Evolutionary conservation across 116 monocot genomes (phyloP), one percentile per base, ranked within the genome.

Genomic region (Trichopus zeylanicus): DNA sequence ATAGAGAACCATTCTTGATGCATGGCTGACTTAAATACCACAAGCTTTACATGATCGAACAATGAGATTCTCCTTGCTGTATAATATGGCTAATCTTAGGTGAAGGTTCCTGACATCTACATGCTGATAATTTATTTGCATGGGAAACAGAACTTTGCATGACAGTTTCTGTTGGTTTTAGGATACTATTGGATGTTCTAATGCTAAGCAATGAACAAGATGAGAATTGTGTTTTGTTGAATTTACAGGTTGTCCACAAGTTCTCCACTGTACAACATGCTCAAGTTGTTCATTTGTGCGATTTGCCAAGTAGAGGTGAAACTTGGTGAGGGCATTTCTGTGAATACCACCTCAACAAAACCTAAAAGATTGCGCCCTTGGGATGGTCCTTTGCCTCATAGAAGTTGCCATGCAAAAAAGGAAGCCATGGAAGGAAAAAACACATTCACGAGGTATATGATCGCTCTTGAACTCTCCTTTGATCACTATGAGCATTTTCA

Each of bases 361-460:
- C 51, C 66, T 52, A 68, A 74, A 10, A 76, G 76, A 69, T 53
- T 79, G 11, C 69, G 79, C 13, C 79, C 87, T 0, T 87, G 91
- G 91, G 83, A 97, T 67, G 97, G 97, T 20, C 97, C 97, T 16
- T 79, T 91, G 47, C 97, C 91, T 60, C 91, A 91, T 57, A 33
- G n/a, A 32, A 68, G 73, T 59, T 97, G 97, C 67, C 77, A 84
- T 39, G 62, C 31, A 46, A 97, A 91, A 59, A 90, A 87, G 46
- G 97, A 87, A 67, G 87, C 90, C 37, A 97, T 97, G 97, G 91
- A 97, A 75, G 97, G 97, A 31, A 97, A 73, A 67, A 31, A n/a
- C 29, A 22, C 70, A 29, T 62, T 75, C 74, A 0, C 66, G 66
- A 80, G 78, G 89, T 81, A 68, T 65, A 21, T 6, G n/a, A n/a